Evolutionary conservation across 2,329 filamentous ascomycete species (phyloP).

Genomic region (Hysterium pulicare): DNA sequence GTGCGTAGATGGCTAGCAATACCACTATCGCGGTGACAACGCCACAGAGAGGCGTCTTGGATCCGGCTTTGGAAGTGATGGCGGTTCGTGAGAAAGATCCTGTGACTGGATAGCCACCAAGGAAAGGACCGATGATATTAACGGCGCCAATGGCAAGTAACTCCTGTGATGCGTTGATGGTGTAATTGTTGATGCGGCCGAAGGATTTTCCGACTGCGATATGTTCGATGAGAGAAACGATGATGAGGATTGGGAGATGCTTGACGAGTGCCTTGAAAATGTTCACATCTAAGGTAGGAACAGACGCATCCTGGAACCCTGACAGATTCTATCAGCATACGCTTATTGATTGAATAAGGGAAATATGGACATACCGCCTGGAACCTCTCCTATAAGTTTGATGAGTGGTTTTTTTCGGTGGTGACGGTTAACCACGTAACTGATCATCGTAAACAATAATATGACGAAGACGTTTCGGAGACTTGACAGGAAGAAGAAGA

Average conservation of each 20-base stretch:
- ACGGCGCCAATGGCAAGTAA: slow-evolving; percentile 89
- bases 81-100: slow-evolving; percentile 95
- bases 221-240: slow-evolving; percentile 94
- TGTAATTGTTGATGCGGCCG: slow-evolving; percentile 92
- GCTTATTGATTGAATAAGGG: neutral
- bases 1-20: slow-evolving; percentile 81
- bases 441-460: slow-evolving; percentile 82
- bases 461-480: slow-evolving; percentile 86
- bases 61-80: slow-evolving; percentile 95
- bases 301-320: slow-evolving; percentile 77
- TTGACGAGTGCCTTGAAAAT: slow-evolving; percentile 67
- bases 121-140: slow-evolving; percentile 84
- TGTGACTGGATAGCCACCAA: slow-evolving; percentile 88
- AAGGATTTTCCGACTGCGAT: slow-evolving; percentile 98
- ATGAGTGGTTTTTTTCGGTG: slow-evolving; percentile 32
- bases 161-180: slow-evolving; percentile 92
- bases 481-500: slow-evolving; percentile 83
- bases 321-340: slow-evolving; percentile 12
- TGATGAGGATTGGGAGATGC: slow-evolving; percentile 79
- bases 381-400: neutral
- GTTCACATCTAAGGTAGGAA: slow-evolving; percentile 63
- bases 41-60: slow-evolving; percentile 85
- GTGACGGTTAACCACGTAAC: slow-evolving; percentile 65
- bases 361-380: neutral
- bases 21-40: slow-evolving; percentile 84